These are phyloP conservation scores for Pseudomicrostroma phylloplanum DNA, from an alignment of 1,284 basidiomycete genomes.

Conservation along the genomic window DNA sequence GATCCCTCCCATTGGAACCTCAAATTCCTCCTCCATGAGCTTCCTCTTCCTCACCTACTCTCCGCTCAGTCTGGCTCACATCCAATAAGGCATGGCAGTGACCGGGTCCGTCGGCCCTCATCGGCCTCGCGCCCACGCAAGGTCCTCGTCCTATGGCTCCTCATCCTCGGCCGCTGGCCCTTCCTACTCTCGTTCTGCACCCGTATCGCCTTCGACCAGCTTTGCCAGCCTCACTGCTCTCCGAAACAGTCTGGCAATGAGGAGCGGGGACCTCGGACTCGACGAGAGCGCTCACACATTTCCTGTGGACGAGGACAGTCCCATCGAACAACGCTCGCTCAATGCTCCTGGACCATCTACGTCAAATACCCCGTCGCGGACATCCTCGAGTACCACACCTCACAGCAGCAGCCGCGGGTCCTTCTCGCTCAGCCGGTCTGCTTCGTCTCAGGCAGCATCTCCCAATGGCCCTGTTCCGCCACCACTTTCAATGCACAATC, in stretches of 20 bases:
- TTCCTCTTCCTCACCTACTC: too few species aligned
- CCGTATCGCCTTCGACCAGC: constrained; percentile 3
- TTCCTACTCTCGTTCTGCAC: not conserved
- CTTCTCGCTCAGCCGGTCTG: not conserved
- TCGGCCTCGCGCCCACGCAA: too few species aligned
- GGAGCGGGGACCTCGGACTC: constrained; percentile 5
- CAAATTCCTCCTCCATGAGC: too few species aligned
- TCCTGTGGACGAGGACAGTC: not conserved
- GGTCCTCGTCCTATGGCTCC: too few species aligned
- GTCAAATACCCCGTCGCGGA: not conserved
- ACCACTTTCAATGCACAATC: not conserved
- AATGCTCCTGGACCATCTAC: not conserved
- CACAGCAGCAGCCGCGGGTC: not conserved
- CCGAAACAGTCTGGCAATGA: not conserved
- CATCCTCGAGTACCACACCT: not conserved
- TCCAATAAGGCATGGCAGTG: too few species aligned
- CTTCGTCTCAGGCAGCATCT: not conserved
- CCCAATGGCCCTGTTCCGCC: not conserved
- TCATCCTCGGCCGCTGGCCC: not conserved
- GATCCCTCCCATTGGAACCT: too few species aligned
- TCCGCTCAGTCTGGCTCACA: too few species aligned
- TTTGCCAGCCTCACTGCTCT: constrained; percentile 6
- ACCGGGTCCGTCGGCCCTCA: too few species aligned
- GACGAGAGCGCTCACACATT: constrained; percentile 5
- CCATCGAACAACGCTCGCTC: not conserved